Evolutionary conservation across 2,329 filamentous ascomycete species (phyloP).

Genomic region (Fusarium devonianum): DNA sequence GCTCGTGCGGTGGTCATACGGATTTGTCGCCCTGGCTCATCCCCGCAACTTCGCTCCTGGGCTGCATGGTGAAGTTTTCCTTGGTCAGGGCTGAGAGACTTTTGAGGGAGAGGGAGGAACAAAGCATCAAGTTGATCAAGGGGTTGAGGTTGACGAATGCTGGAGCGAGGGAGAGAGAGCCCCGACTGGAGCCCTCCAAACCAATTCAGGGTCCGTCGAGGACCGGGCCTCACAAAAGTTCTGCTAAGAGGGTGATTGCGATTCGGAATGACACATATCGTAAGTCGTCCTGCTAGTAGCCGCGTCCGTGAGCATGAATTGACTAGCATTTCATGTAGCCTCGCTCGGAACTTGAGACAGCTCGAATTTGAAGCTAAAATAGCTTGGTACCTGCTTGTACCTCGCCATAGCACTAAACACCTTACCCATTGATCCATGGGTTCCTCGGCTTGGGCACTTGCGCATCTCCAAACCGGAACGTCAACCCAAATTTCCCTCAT

Average conservation of each 20-base stretch:
- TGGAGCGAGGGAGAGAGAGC: background rate
- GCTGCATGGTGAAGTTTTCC: conserved; percentile 28
- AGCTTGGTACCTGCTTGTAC: conserved; percentile 25
- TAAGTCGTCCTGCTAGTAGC: conserved; percentile 6
- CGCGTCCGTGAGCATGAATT: conserved; percentile 10
- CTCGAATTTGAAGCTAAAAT: conserved; percentile 21
- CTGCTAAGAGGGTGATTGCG: background rate
- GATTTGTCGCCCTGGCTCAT: conserved; percentile 36
- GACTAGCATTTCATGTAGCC: conserved; percentile 12
- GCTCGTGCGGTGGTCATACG: conserved; percentile 39
- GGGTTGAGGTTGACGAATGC: conserved; percentile 3
- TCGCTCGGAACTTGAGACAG: conserved; percentile 29
- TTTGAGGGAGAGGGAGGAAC: conserved; percentile 1
- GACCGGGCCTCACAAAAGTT: background rate
- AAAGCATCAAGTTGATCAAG: conserved; percentile 12
- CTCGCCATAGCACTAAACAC: conserved; percentile 14
- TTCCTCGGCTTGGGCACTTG: conserved; percentile 19
- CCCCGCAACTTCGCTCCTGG: conserved; percentile 28
- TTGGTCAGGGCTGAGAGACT: conserved; percentile 2
- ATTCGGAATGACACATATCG: background rate
- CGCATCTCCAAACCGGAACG: conserved; percentile 17
- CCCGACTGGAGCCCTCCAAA: background rate
- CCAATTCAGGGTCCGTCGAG: background rate
- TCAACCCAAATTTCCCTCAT: conserved; percentile 23
- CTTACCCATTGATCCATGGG: conserved; percentile 24